Evolutionary conservation across 2,329 filamentous ascomycete genomes (phyloP).

Genomic region (Trichoderma citrinoviride): DNA sequence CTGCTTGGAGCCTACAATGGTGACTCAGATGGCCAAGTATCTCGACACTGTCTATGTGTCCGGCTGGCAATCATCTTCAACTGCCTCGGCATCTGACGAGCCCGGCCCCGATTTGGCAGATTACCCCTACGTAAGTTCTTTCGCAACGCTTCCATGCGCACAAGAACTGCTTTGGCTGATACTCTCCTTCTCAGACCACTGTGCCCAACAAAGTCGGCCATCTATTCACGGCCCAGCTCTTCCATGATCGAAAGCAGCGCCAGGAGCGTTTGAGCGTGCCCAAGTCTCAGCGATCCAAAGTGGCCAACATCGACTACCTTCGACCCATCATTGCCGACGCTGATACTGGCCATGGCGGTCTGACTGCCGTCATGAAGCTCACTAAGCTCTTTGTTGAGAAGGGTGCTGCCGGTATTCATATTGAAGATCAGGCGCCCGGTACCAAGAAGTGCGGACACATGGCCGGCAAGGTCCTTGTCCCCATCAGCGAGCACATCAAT

Average conservation of each 20-base stretch:
- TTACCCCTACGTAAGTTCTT: slow-evolving; percentile 75
- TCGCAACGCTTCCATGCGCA: background rate
- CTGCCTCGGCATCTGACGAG: slow-evolving; percentile 90
- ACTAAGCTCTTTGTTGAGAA: slow-evolving; percentile 97
- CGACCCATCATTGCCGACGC: slow-evolving; percentile 95
- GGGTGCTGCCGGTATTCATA: slow-evolving; percentile 95
- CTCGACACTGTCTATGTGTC: slow-evolving; percentile 98
- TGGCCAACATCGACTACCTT: slow-evolving; percentile 87
- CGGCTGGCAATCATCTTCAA: slow-evolving; percentile 97
- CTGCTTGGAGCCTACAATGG: slow-evolving; percentile 95
- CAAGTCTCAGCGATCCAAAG: slow-evolving; percentile 66
- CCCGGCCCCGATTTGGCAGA: slow-evolving; percentile 97
- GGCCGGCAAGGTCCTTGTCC: slow-evolving; percentile 97
- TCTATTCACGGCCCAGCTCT: slow-evolving; percentile 96
- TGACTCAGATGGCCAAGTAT: slow-evolving; percentile 99
- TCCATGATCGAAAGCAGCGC: slow-evolving; percentile 98
- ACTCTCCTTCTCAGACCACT: slow-evolving; percentile 63
- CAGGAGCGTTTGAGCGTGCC: slow-evolving; percentile 84
- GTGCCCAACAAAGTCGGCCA: slow-evolving; percentile 98
- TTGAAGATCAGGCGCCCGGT: slow-evolving; percentile 95
- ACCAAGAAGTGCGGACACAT: slow-evolving; percentile 99
- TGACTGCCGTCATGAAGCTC: slow-evolving; percentile 99
- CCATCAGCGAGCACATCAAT: slow-evolving; percentile 97
- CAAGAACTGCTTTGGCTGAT: background rate
- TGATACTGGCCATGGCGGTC: slow-evolving; percentile 92